These are phyloP conservation scores for Wallacemonas rigidus DNA, from an alignment of 208 protist species.

Conservation along the genomic window DNA sequence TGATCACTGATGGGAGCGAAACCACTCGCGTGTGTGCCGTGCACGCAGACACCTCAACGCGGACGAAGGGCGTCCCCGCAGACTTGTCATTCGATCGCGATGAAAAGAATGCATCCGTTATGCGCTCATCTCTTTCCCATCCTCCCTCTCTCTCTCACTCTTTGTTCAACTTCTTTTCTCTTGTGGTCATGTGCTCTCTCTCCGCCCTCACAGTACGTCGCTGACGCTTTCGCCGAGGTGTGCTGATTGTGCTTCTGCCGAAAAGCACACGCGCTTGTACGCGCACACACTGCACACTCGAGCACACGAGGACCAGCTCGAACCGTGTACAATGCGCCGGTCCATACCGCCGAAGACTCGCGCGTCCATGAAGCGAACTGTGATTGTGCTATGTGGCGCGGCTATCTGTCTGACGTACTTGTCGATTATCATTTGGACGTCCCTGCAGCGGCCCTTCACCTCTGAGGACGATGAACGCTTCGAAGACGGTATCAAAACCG, in stretches of 20 bases:
- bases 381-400: slow-evolving; percentile 8
- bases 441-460: slow-evolving; percentile 21
- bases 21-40: too few relatives aligned
- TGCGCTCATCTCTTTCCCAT: neutral
- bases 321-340: neutral
- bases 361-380: neutral
- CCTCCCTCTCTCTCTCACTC: neutral
- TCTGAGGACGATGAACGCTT: slow-evolving; percentile 34
- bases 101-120: neutral
- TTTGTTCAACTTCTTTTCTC: neutral
- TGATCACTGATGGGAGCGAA: too few relatives aligned
- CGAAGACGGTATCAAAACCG: slow-evolving; percentile 1
- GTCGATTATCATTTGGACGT: slow-evolving; percentile 25
- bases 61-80: too few relatives aligned
- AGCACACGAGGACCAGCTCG: neutral
- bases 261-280: neutral
- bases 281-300: neutral
- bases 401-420: slow-evolving; percentile 12
- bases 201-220: too few relatives aligned
- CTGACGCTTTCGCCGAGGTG: too few relatives aligned
- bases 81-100: too few relatives aligned
- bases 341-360: neutral
- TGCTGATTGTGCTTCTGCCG: neutral
- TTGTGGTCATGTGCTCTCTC: neutral
- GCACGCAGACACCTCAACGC: too few relatives aligned